A percentile compares a stretch with the other conserved stretches of the same genome.
phyloP scores from a whole-genome alignment of 2,329 filamentous ascomycete species.

The Pseudohalonectria lignicola region DNA sequence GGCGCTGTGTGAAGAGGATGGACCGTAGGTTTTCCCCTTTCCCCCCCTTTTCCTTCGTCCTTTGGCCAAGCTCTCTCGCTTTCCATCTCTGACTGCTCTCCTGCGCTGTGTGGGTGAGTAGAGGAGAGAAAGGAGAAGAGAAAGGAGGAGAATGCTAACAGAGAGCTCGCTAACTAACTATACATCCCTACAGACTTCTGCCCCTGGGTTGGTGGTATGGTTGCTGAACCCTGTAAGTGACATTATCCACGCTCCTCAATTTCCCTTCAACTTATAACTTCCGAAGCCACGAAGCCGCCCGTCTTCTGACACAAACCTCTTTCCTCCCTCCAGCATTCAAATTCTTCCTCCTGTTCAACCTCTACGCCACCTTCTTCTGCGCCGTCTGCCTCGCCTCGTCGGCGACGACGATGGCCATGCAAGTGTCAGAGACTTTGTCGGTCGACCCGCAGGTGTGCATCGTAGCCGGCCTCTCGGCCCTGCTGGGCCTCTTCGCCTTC shows the following conservation, averaged over 20 bases:
- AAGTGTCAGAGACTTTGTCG: conserved; percentile 16
- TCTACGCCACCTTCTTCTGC: conserved; percentile 62
- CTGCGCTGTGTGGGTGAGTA: no score
- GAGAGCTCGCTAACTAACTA: no score
- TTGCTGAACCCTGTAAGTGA: conserved; percentile 62
- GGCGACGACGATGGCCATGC: conserved; percentile 45
- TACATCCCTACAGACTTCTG: conserved; percentile 68
- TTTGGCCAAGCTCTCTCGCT: no score
- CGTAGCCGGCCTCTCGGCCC: conserved; percentile 50
- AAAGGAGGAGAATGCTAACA: no score
- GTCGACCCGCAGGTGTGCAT: conserved; percentile 54
- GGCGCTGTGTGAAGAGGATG: conserved; percentile 78
- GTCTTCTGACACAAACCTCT: no score
- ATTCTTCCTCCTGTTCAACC: conserved; percentile 81
- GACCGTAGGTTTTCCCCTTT: conserved; percentile 54
- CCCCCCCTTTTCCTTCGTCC: no score
- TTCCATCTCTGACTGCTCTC: no score
- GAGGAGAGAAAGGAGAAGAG: no score
- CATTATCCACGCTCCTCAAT: no score
- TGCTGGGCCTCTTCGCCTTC: conserved; percentile 73
- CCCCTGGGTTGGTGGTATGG: conserved; percentile 90
- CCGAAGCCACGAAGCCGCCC: no score
- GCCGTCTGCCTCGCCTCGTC: conserved; percentile 50
- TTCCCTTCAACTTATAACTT: no score
- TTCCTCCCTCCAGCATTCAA: conserved; percentile 52